Evolutionary conservation across 2,329 filamentous ascomycete genomes (phyloP), one percentile per base, ranked within the genome.

Genomic region (Penicillium brasilianum): DNA sequence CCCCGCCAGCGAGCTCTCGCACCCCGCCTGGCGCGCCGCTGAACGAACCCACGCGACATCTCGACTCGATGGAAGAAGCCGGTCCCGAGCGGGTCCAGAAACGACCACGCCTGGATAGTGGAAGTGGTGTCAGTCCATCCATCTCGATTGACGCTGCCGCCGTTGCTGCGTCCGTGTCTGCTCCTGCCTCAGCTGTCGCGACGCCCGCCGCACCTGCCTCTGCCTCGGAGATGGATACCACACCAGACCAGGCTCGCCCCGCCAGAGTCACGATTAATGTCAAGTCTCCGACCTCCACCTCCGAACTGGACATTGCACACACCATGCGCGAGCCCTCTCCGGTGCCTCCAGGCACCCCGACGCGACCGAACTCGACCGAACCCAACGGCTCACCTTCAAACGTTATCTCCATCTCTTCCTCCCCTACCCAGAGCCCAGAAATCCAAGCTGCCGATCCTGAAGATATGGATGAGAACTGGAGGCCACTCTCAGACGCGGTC

Each of bases 361-460:
- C 58, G 39, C 44, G 61, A 30, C 67, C 61, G 43, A 61, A 61
- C 22, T 39, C 64, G 13, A 57, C 63, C 25, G 58, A 69, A 50
- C 60, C 63, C 48, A 61, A 67, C 20, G 59, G 67, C 18, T 59
- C 72, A 48, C 65, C 70, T 18, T 62, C 69, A 52, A 64, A 72
- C 51, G 70, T 69, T 22, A 77, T 80, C 52, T 80, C 79, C 8
- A 72, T 81, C 50, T 72, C 76, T 10, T 81, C 80, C 4, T 80
- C 81, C 16, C 76, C 80, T 13, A 72, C 75, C 20, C 74, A 75
- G 46, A 82, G 80, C 56, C 80, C 79, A 11, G 77, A 81, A 58
- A 83, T 83, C 34, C 81, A 84, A 68, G 79, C 82, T 16, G 79
- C 80, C 8, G 80, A 82, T 46, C 69, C 77, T 18, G 81, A 83